Evolutionary conservation across 2,329 filamentous ascomycete species (phyloP).

Genomic region (Fusarium falciforme): DNA sequence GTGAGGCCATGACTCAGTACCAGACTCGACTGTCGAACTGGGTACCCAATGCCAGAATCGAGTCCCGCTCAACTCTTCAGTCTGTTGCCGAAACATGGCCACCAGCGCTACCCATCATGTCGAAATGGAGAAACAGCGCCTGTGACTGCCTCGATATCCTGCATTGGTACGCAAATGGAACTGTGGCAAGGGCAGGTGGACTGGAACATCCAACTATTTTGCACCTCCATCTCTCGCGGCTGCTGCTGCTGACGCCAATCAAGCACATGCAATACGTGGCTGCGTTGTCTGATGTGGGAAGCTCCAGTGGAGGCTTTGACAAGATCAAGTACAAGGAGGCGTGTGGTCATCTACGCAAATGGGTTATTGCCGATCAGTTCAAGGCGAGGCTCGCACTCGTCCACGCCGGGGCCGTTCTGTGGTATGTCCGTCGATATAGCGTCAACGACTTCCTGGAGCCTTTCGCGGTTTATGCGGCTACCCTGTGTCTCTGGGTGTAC

Average conservation of each 20-base stretch:
- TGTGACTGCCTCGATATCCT: constrained; percentile 34
- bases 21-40: constrained; percentile 20
- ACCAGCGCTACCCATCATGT: constrained; percentile 21
- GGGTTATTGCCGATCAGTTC: constrained; percentile 33
- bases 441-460: constrained; percentile 26
- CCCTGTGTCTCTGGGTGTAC: constrained; percentile 26
- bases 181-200: constrained; percentile 28
- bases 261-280: constrained; percentile 26
- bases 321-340: constrained; percentile 6
- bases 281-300: not conserved
- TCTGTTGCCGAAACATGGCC: constrained; percentile 25
- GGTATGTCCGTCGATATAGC: constrained; percentile 34
- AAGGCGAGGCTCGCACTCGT: constrained; percentile 32
- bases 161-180: constrained; percentile 33
- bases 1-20: constrained; percentile 22
- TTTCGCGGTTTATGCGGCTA: constrained; percentile 29
- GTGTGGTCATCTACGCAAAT: constrained; percentile 15
- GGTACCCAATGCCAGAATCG: constrained; percentile 26
- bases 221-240: constrained; percentile 32
- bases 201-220: constrained; percentile 35
- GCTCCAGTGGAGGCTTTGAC: not conserved
- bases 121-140: constrained; percentile 35
- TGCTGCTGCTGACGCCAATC: constrained; percentile 26
- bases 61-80: constrained; percentile 8
- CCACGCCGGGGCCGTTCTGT: constrained; percentile 30